These are phyloP conservation scores for Cyberlindnera nakhonratchasimensis DNA, from an alignment of 805 yeast species.

Conservation along the genomic window DNA sequence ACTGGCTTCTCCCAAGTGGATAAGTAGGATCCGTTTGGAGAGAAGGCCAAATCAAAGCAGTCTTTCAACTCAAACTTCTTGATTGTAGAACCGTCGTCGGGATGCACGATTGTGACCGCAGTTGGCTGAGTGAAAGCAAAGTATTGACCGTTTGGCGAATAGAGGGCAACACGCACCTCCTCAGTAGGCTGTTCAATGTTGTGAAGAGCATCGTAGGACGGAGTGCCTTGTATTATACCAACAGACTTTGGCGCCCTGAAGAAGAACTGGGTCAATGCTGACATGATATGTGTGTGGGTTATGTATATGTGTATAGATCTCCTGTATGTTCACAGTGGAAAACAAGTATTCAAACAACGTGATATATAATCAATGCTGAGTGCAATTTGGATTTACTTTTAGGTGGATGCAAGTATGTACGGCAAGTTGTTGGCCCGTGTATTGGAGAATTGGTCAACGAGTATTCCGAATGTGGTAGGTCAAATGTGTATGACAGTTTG, in stretches of 20 bases:
- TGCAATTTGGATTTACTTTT: no score
- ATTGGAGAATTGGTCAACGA: no score
- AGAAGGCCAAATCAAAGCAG: slow-evolving; percentile 77
- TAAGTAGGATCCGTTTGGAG: slow-evolving; percentile 81
- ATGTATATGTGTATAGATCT: neutral
- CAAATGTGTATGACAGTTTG: neutral
- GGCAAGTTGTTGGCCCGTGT: no score
- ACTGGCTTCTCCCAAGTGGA: slow-evolving; percentile 89
- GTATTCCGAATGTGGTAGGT: no score
- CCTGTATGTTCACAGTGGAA: neutral
- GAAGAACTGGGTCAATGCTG: slow-evolving; percentile 28
- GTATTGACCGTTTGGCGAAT: slow-evolving; percentile 62
- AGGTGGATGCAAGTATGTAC: no score
- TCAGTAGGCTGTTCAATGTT: slow-evolving; percentile 29
- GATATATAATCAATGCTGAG: no score
- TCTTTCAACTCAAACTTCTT: slow-evolving; percentile 55
- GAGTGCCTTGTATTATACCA: slow-evolving; percentile 49
- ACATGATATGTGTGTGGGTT: slow-evolving; percentile 10
- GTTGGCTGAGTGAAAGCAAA: slow-evolving; percentile 73
- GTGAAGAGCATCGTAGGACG: slow-evolving; percentile 31
- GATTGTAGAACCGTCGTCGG: slow-evolving; percentile 47
- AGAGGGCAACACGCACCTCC: slow-evolving; percentile 61
- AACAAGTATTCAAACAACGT: no score
- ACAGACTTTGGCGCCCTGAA: slow-evolving; percentile 53
- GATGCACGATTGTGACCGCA: slow-evolving; percentile 52